phyloP scores from a whole-genome alignment of 208 protist genomes.

The Leishmania martiniquensis region DNA sequence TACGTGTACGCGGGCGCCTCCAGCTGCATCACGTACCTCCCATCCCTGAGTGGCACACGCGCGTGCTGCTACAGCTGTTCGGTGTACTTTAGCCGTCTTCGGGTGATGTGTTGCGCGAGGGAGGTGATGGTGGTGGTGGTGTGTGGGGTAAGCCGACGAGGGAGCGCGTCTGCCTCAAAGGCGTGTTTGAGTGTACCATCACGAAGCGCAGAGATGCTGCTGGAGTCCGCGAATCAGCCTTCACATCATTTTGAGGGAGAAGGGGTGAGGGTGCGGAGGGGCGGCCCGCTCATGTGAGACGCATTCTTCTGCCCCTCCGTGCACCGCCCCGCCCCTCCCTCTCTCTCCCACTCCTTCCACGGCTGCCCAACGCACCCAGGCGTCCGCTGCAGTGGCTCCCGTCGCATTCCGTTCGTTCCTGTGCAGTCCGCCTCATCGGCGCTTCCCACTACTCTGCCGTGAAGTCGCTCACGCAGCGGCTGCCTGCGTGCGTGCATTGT shows the following conservation, averaged over 20 bases:
- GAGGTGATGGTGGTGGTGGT: no score
- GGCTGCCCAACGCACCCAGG: not conserved
- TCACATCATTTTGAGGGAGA: no score
- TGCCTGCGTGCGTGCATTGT: not conserved
- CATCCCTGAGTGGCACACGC: not conserved
- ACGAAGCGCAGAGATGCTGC: no score
- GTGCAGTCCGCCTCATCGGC: not conserved
- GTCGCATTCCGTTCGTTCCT: no score
- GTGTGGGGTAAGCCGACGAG: not conserved
- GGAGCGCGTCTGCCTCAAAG: not conserved
- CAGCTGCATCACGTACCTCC: not conserved
- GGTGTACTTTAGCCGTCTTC: not conserved
- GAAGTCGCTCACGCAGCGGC: not conserved
- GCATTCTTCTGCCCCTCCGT: no score
- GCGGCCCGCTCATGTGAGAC: no score
- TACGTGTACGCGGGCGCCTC: not conserved
- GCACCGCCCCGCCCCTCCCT: no score
- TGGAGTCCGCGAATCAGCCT: no score
- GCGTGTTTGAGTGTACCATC: no score
- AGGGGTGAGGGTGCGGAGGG: no score
- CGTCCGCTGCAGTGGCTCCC: no score
- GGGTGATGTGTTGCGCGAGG: not conserved
- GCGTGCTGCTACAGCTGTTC: not conserved
- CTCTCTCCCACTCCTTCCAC: not conserved
- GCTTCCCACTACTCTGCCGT: no score